These are phyloP conservation scores for Amesomyces nigricolor DNA, from an alignment of 2,329 filamentous ascomycete species.

Conservation along the genomic window DNA sequence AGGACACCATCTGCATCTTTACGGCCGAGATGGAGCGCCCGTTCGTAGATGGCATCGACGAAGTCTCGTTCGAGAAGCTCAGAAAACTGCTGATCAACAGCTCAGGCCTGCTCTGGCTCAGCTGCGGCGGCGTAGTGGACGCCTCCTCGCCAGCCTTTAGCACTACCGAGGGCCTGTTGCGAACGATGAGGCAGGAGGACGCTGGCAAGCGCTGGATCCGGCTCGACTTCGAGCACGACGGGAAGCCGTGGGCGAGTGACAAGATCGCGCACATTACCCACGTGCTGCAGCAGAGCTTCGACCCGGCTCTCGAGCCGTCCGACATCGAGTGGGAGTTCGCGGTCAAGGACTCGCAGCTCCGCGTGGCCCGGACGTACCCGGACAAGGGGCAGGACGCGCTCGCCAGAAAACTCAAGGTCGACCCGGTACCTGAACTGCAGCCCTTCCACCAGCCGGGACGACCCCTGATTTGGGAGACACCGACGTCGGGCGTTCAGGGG, in stretches of 20 bases:
- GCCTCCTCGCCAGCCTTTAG: conserved; percentile 18
- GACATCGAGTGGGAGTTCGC: conserved; percentile 29
- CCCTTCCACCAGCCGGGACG: too few relatives aligned
- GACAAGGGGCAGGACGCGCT: conserved; percentile 17
- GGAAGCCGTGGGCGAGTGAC: neutral
- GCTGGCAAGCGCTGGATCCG: conserved; percentile 10
- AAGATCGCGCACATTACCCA: neutral
- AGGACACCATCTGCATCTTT: neutral
- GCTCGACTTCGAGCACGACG: conserved; percentile 17
- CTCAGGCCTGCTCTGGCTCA: conserved; percentile 28
- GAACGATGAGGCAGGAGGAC: conserved; percentile 27
- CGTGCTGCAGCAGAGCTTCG: neutral
- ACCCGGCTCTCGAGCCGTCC: neutral
- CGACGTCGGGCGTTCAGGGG: too few relatives aligned
- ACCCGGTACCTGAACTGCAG: too few relatives aligned
- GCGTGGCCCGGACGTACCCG: too few relatives aligned
- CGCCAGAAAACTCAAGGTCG: too few relatives aligned
- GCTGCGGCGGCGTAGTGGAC: conserved; percentile 18
- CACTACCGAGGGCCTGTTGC: conserved; percentile 24
- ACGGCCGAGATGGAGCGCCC: neutral
- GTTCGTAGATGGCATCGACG: neutral
- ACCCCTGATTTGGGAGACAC: too few relatives aligned
- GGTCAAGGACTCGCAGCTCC: conserved; percentile 7
- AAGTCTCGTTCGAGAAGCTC: neutral
- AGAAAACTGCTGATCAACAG: neutral